Evolutionary conservation across 768 basidiomycete species (phyloP).

Genomic region (Leccinum barrowsii): DNA sequence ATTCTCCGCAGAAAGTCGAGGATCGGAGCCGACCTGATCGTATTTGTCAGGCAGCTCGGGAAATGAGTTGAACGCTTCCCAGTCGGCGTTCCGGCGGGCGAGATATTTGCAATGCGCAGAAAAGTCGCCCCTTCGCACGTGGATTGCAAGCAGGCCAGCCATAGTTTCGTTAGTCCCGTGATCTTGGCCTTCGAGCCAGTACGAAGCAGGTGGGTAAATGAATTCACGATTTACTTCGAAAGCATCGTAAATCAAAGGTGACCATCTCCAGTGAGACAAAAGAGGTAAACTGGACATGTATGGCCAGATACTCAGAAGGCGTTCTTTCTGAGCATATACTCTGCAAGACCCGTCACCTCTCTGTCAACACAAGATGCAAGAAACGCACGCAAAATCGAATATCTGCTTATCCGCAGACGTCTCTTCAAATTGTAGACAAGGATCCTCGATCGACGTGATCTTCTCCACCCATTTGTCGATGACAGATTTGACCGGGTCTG

Average conservation of each 20-base stretch:
- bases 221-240: conserved; percentile 17
- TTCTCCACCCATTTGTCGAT: conserved; percentile 36
- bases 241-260: conserved; percentile 29
- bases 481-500: conserved; percentile 27
- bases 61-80: conserved; percentile 44
- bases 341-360: conserved; percentile 16
- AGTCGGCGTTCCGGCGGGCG: conserved; percentile 31
- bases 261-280: conserved; percentile 35
- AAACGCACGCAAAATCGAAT: conserved; percentile 16
- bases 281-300: conserved; percentile 31
- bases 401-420: conserved; percentile 15
- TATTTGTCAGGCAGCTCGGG: conserved; percentile 38
- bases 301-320: conserved; percentile 34
- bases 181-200: conserved; percentile 2
- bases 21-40: conserved; percentile 25
- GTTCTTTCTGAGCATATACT: conserved; percentile 26
- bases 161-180: conserved; percentile 9
- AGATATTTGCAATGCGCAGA: conserved; percentile 40
- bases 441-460: conserved; percentile 32
- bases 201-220: conserved; percentile 18
- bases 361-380: neutral
- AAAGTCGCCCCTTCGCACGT: conserved; percentile 51
- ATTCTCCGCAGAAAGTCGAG: conserved; percentile 21
- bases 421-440: conserved; percentile 36
- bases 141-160: conserved; percentile 42